Evolutionary conservation across 108 stramenopile genomes (phyloP).

Genomic region (Pseudonitzschia multistriata): DNA sequence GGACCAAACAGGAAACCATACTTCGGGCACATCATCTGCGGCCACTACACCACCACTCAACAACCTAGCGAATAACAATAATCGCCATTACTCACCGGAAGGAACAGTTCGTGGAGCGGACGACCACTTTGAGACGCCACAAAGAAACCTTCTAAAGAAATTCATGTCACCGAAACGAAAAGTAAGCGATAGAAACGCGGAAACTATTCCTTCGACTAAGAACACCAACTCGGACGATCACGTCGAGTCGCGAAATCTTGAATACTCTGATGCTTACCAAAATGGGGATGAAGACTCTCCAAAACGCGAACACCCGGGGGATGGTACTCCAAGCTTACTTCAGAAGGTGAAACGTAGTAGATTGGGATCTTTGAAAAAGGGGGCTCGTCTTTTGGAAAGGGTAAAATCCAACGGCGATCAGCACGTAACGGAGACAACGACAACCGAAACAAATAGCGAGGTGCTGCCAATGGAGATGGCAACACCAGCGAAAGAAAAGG

Average conservation of each 20-base stretch:
- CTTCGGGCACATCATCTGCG: background rate
- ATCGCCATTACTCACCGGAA: conserved; percentile 1
- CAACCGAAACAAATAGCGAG: background rate
- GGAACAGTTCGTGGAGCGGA: conserved; percentile 11
- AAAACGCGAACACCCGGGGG: conserved; percentile 17
- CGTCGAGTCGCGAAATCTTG: background rate
- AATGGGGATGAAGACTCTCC: conserved; percentile 14
- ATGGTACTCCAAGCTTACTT: conserved; percentile 25
- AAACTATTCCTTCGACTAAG: background rate
- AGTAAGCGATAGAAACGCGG: conserved; percentile 13
- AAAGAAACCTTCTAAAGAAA: conserved; percentile 31
- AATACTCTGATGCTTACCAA: background rate
- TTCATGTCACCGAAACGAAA: conserved; percentile 43
- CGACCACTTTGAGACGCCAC: conserved; percentile 24
- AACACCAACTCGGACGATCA: background rate
- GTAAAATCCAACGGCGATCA: conserved; percentile 8
- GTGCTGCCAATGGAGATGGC: conserved; percentile 12
- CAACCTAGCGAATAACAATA: background rate
- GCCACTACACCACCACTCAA: conserved; percentile 9
- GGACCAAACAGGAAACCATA: background rate
- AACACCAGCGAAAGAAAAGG: conserved; percentile 17
- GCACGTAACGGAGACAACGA: background rate
- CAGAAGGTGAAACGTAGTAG: conserved; percentile 33
- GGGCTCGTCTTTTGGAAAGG: conserved; percentile 11
- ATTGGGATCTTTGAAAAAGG: conserved; percentile 29